Evolutionary conservation across 2,329 filamentous ascomycete genomes (phyloP).

Genomic region (Penicillium psychrosexuale): DNA sequence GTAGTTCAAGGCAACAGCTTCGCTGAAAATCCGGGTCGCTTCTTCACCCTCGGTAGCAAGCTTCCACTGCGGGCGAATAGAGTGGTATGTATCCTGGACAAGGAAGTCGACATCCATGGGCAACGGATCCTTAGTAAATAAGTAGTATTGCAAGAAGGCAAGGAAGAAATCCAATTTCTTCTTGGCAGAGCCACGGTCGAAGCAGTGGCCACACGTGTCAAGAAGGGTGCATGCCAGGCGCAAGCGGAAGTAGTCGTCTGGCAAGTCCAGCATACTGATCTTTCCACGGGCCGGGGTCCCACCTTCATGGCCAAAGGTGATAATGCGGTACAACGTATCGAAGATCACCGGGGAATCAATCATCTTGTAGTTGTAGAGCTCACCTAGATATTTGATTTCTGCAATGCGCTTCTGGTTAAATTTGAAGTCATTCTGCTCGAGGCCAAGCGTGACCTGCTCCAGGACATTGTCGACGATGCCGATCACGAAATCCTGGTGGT

Average conservation of each 20-base stretch:
- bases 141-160: conserved; percentile 92
- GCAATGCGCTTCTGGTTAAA: conserved; percentile 93
- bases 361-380: conserved; percentile 97
- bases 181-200: conserved; percentile 85
- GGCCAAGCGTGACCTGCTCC: conserved; percentile 79
- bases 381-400: conserved; percentile 92
- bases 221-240: conserved; percentile 83
- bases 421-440: conserved; percentile 96
- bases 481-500: conserved; percentile 87
- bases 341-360: conserved; percentile 94
- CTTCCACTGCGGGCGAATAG: conserved; percentile 90
- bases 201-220: conserved; percentile 95
- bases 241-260: conserved; percentile 95
- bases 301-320: conserved; percentile 83
- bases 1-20: conserved; percentile 87
- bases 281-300: conserved; percentile 78
- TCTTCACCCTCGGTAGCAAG: conserved; percentile 76
- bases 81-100: conserved; percentile 83
- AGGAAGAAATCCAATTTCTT: conserved; percentile 98
- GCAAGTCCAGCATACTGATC: conserved; percentile 74
- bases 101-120: conserved; percentile 98
- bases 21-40: conserved; percentile 75
- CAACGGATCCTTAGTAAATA: conserved; percentile 80
- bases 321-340: conserved; percentile 88
- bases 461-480: conserved; percentile 88